These are phyloP conservation scores for Yamadazyma endophytica DNA, from an alignment of 805 yeast genomes.

Conservation along the genomic window DNA sequence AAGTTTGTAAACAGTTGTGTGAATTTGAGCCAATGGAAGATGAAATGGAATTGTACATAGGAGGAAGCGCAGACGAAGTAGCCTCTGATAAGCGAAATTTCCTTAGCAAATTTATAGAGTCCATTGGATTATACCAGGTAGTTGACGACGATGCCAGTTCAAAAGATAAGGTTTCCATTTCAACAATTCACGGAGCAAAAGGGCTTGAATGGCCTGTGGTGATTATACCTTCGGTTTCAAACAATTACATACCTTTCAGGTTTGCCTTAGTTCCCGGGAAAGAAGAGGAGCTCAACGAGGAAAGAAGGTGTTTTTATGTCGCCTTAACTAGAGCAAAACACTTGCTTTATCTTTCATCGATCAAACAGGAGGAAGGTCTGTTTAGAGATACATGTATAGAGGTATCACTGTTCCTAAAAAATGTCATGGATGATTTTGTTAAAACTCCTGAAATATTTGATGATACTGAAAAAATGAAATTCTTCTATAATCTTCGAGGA, in stretches of 20 bases:
- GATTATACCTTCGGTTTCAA: constrained; percentile 68
- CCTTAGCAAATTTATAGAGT: constrained; percentile 23
- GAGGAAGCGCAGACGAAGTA: constrained; percentile 8
- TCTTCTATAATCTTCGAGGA: constrained; percentile 16
- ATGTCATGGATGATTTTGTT: constrained; percentile 7
- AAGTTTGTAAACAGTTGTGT: constrained; percentile 32
- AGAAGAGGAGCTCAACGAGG: constrained; percentile 56
- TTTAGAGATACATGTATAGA: constrained; percentile 17
- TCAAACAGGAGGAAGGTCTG: constrained; percentile 10
- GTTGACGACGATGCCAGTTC: constrained; percentile 16
- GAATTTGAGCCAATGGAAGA: constrained; percentile 32
- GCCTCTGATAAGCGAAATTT: constrained; percentile 13
- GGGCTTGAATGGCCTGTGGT: constrained; percentile 97
- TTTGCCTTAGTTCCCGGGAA: constrained; percentile 34
- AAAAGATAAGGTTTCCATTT: constrained; percentile 38
- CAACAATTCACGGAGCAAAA: constrained; percentile 89
- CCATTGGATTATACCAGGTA: constrained; percentile 31
- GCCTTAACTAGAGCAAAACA: constrained; percentile 81
- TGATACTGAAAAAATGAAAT: constrained; percentile 10
- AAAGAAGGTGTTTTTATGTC: constrained; percentile 80
- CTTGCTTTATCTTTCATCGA: constrained; percentile 44
- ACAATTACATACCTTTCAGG: constrained; percentile 61
- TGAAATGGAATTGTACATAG: constrained; percentile 10
- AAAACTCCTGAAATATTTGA: constrained; percentile 16
- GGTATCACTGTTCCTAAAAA: constrained; percentile 25